Evolutionary conservation across 371 early-diverging fungal genomes (phyloP).

Genomic region (Mortierella sp.): DNA sequence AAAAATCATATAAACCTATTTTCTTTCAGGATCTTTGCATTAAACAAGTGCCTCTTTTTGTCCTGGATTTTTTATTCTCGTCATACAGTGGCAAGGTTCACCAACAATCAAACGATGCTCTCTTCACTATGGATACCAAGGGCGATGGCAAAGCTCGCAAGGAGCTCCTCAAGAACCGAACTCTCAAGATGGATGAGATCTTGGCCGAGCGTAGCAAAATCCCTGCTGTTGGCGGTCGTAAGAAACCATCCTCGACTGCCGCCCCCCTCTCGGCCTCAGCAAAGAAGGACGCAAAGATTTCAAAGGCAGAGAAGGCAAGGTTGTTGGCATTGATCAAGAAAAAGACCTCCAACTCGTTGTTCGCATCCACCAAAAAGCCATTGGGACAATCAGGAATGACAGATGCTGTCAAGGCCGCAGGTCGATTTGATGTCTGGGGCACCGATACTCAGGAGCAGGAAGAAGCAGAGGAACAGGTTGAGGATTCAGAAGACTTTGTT

Average conservation of each 20-base stretch:
- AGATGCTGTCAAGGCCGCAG: slow-evolving; percentile 54
- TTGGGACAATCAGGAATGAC: slow-evolving; percentile 39
- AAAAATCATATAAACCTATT: neutral
- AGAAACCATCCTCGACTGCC: slow-evolving; percentile 18
- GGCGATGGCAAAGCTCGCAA: slow-evolving; percentile 71
- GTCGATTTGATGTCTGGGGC: slow-evolving; percentile 70
- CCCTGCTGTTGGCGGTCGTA: slow-evolving; percentile 60
- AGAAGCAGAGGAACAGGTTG: slow-evolving; percentile 24
- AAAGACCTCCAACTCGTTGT: slow-evolving; percentile 37
- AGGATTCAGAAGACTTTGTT: slow-evolving; percentile 44
- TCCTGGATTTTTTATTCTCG: neutral
- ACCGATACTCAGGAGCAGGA: slow-evolving; percentile 41
- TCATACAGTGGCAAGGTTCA: slow-evolving; percentile 65
- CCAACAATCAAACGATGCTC: slow-evolving; percentile 65
- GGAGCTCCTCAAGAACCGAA: slow-evolving; percentile 62
- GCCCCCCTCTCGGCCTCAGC: slow-evolving; percentile 13
- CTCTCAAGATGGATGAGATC: slow-evolving; percentile 85
- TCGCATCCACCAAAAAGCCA: slow-evolving; percentile 29
- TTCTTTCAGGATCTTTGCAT: neutral
- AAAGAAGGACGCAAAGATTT: slow-evolving; percentile 44
- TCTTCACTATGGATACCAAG: slow-evolving; percentile 82
- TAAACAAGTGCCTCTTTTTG: neutral
- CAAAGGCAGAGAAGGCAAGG: slow-evolving; percentile 46
- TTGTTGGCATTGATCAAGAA: slow-evolving; percentile 40
- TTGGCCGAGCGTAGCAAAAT: slow-evolving; percentile 75